A percentile compares a stretch with the other conserved stretches of the same genome.
These are phyloP conservation scores for Paramecium pentaurelia DNA, from an alignment of 73 alveolate genomes.

Conservation along the genomic window DNA sequence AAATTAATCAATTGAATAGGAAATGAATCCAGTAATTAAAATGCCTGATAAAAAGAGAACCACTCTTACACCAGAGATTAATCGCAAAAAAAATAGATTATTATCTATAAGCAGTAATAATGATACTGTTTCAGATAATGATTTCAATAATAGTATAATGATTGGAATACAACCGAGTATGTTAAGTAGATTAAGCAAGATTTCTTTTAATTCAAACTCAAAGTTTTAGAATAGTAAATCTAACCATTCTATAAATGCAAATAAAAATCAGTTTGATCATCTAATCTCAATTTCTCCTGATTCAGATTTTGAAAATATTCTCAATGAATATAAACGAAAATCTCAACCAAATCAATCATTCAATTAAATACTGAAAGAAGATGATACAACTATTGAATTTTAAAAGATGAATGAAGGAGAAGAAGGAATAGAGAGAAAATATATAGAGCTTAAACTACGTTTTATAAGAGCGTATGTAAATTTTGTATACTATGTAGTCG, in stretches of 20 bases:
- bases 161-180: conserved; percentile 35
- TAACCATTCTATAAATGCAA: neutral
- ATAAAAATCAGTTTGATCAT: neutral
- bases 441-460: neutral
- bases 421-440: neutral
- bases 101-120: neutral
- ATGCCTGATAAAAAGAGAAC: neutral
- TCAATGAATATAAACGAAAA: neutral
- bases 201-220: neutral
- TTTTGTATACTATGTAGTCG: neutral
- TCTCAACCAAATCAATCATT: neutral
- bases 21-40: neutral
- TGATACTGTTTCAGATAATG: neutral
- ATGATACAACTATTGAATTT: neutral
- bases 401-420: conserved; percentile 1
- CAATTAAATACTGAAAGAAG: neutral
- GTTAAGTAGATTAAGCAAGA: neutral
- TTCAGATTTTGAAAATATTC: neutral
- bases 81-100: neutral
- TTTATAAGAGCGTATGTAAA: neutral
- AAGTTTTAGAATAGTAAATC: neutral
- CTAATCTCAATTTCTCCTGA: neutral
- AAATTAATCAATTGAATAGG: neutral
- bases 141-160: conserved; percentile 17
- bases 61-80: neutral